These are phyloP conservation scores for Epichloe typhina DNA, from an alignment of 2,329 filamentous ascomycete species.

Conservation along the genomic window DNA sequence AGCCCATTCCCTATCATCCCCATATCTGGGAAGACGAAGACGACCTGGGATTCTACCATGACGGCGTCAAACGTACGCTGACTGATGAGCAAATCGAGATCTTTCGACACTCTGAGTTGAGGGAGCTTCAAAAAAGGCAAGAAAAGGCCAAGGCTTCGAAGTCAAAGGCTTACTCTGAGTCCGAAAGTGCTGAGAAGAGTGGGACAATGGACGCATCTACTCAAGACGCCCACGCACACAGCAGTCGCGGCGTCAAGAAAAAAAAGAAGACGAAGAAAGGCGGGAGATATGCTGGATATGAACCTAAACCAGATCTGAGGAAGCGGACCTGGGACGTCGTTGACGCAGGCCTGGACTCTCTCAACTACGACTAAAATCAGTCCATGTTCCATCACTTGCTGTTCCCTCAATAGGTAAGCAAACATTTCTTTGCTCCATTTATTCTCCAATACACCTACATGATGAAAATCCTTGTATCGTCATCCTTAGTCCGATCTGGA, in stretches of 20 bases:
- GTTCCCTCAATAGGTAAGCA: slow-evolving; percentile 9
- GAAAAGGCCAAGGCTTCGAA: slow-evolving; percentile 19
- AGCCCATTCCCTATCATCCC: slow-evolving; percentile 2
- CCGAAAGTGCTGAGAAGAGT: not conserved
- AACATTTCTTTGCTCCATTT: slow-evolving; percentile 11
- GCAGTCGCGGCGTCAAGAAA: slow-evolving; percentile 15
- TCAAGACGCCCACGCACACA: not conserved
- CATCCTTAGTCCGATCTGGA: slow-evolving; percentile 81
- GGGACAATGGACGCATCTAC: not conserved
- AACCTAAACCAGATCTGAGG: slow-evolving; percentile 46
- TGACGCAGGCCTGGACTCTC: slow-evolving; percentile 43
- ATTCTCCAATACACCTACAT: slow-evolving; percentile 25
- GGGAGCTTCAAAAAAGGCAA: slow-evolving; percentile 46
- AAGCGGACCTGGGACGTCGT: slow-evolving; percentile 58
- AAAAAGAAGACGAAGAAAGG: slow-evolving; percentile 27
- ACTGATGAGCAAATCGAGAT: slow-evolving; percentile 86
- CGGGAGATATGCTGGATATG: slow-evolving; percentile 24
- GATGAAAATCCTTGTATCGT: slow-evolving; percentile 86
- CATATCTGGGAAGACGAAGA: slow-evolving; percentile 29
- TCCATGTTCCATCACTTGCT: not conserved
- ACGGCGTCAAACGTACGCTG: slow-evolving; percentile 77
- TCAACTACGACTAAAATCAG: slow-evolving; percentile 43
- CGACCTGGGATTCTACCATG: slow-evolving; percentile 72
- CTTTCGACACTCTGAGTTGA: slow-evolving; percentile 79
- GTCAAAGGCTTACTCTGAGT: not conserved